phyloP scores from a whole-genome alignment of 345 rosid species.

The Stellera chamaejasme region DNA sequence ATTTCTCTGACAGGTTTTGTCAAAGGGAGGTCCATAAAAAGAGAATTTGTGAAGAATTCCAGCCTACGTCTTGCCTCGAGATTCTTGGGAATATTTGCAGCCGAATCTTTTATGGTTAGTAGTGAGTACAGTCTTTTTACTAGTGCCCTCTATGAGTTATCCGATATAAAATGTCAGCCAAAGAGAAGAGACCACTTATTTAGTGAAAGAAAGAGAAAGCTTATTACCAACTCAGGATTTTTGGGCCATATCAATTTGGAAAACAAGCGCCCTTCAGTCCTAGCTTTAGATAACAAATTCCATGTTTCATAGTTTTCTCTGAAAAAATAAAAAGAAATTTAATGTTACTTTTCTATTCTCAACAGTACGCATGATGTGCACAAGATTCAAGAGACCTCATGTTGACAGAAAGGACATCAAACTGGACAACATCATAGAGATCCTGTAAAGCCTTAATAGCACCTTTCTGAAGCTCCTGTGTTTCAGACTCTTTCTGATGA shows the following conservation, averaged over 20 bases:
- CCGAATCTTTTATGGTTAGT: slow-evolving; percentile 87
- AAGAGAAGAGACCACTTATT: not conserved
- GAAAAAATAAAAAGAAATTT: slow-evolving; percentile 15
- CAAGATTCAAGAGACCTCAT: slow-evolving; percentile 50
- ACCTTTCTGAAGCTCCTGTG: slow-evolving; percentile 62
- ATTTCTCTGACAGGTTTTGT: slow-evolving; percentile 72
- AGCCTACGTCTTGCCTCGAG: slow-evolving; percentile 93
- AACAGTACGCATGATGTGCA: slow-evolving; percentile 1
- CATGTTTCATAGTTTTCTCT: slow-evolving; percentile 81
- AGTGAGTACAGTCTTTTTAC: slow-evolving; percentile 78
- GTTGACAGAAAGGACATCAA: slow-evolving; percentile 64
- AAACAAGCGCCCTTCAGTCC: slow-evolving; percentile 85
- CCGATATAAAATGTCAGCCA: slow-evolving; percentile 15
- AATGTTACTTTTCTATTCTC: not conserved
- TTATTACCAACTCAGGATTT: slow-evolving; percentile 68
- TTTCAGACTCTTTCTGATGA: slow-evolving; percentile 62
- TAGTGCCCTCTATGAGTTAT: slow-evolving; percentile 51
- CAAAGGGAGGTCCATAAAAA: slow-evolving; percentile 81
- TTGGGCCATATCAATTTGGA: slow-evolving; percentile 86
- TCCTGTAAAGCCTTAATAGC: slow-evolving; percentile 91
- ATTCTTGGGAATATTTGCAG: slow-evolving; percentile 79
- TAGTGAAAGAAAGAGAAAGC: slow-evolving; percentile 10
- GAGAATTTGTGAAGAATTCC: slow-evolving; percentile 86
- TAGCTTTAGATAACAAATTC: slow-evolving; percentile 66
- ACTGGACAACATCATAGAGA: slow-evolving; percentile 87